These are phyloP conservation scores for Phytophthora parvispora DNA, from an alignment of 352 stramenopile genomes.

Conservation along the genomic window DNA sequence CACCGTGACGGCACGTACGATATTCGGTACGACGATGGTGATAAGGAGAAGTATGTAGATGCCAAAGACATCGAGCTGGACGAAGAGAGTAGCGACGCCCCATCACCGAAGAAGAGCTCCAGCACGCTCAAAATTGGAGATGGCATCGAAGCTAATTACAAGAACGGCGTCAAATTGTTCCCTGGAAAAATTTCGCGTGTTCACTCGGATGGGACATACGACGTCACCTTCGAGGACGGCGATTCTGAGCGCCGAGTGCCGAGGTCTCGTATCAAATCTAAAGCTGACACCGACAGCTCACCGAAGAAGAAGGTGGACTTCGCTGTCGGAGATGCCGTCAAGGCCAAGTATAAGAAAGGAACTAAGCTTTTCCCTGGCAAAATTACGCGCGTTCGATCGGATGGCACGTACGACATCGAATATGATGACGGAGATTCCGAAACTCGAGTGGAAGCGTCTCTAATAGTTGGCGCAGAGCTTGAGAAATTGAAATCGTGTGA, in stretches of 20 bases:
- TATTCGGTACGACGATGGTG: conserved; percentile 70
- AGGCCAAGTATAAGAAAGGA: conserved; percentile 58
- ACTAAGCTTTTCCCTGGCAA: conserved; percentile 52
- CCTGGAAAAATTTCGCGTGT: conserved; percentile 67
- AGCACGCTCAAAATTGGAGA: conserved; percentile 35
- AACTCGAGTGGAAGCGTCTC: conserved; percentile 22
- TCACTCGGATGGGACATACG: conserved; percentile 63
- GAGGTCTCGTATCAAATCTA: conserved; percentile 30
- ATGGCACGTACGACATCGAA: conserved; percentile 68
- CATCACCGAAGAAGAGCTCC: neutral
- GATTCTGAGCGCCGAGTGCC: conserved; percentile 55
- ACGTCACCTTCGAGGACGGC: conserved; percentile 62
- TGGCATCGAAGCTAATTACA: conserved; percentile 44
- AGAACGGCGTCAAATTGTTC: conserved; percentile 55
- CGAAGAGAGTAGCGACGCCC: neutral
- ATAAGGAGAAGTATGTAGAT: conserved; percentile 48
- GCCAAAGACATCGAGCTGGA: conserved; percentile 42
- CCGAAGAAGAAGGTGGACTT: conserved; percentile 30
- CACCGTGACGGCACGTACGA: conserved; percentile 69
- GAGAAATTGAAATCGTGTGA: conserved; percentile 6
- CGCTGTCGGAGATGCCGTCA: conserved; percentile 47
- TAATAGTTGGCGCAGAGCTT: conserved; percentile 16
- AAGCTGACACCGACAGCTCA: conserved; percentile 7
- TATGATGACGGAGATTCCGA: conserved; percentile 59
- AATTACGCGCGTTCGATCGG: conserved; percentile 53